These are phyloP conservation scores for Tulasnella sp. DNA, from an alignment of 768 basidiomycete species.

Conservation along the genomic window DNA sequence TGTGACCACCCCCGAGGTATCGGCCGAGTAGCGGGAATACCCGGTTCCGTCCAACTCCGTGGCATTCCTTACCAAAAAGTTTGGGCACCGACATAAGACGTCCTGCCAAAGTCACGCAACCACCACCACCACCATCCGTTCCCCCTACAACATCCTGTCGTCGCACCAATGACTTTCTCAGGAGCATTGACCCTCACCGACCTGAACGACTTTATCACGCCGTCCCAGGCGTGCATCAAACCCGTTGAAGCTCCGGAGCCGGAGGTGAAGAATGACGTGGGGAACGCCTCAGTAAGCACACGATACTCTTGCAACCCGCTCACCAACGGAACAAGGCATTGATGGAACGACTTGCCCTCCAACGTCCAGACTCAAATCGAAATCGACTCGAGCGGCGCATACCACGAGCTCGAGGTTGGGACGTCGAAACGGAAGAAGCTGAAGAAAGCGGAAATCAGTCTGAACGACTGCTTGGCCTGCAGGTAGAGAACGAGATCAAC, in stretches of 20 bases:
- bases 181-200: conserved; percentile 87
- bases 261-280: conserved; percentile 38
- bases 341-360: conserved; percentile 12
- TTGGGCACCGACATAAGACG: too few relatives aligned
- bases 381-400: conserved; percentile 78
- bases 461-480: conserved; percentile 98
- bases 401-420: conserved; percentile 67
- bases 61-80: too few relatives aligned
- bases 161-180: conserved; percentile 68
- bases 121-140: background rate
- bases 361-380: conserved; percentile 77
- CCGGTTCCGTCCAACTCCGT: too few relatives aligned
- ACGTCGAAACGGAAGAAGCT: conserved; percentile 50
- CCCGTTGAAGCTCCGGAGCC: conserved; percentile 64
- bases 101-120: background rate
- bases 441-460: conserved; percentile 88
- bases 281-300: conserved; percentile 45
- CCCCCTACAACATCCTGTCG: background rate
- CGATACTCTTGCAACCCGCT: background rate
- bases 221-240: conserved; percentile 96
- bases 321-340: background rate
- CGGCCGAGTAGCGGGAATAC: too few relatives aligned
- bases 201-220: conserved; percentile 95
- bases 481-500: conserved; percentile 53
- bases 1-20: too few relatives aligned